Evolutionary conservation across 345 rosid genomes (phyloP).

Genomic region (Eucalyptus marginata): DNA sequence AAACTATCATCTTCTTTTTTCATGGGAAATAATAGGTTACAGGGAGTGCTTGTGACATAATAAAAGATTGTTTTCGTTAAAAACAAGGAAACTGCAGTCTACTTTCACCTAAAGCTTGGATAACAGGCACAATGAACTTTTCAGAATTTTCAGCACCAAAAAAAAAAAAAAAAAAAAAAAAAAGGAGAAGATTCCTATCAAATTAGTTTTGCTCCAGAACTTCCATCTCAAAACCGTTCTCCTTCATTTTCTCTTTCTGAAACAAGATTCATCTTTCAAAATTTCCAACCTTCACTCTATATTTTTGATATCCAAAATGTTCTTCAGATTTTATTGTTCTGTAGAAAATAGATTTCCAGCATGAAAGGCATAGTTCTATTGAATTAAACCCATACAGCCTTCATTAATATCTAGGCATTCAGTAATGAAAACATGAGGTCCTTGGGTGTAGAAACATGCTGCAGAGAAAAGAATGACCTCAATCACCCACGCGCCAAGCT

Average conservation of each 20-base stretch:
- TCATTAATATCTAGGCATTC: background rate
- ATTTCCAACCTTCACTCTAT: background rate
- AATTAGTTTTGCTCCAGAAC: background rate
- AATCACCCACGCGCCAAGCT: conserved; percentile 53
- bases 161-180: no score
- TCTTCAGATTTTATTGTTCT: background rate
- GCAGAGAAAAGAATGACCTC: conserved; percentile 30
- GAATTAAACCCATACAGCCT: background rate
- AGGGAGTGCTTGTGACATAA: background rate
- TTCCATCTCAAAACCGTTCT: background rate
- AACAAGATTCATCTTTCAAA: background rate
- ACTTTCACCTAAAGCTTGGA: background rate
- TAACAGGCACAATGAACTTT: background rate
- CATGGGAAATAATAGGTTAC: background rate
- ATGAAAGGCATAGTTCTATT: background rate
- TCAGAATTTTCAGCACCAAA: background rate
- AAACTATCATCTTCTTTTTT: background rate
- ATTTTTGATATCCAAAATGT: background rate
- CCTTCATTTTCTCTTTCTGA: background rate
- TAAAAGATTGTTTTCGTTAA: background rate
- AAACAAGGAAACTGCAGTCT: background rate
- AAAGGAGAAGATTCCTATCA: background rate
- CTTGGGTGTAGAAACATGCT: background rate
- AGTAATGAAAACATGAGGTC: background rate
- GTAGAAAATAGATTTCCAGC: background rate